A percentile compares a stretch with the other conserved stretches of the same genome.
phyloP scores from a whole-genome alignment of 192 early-diverging fungal species.

The Coemansia sp. region DNA sequence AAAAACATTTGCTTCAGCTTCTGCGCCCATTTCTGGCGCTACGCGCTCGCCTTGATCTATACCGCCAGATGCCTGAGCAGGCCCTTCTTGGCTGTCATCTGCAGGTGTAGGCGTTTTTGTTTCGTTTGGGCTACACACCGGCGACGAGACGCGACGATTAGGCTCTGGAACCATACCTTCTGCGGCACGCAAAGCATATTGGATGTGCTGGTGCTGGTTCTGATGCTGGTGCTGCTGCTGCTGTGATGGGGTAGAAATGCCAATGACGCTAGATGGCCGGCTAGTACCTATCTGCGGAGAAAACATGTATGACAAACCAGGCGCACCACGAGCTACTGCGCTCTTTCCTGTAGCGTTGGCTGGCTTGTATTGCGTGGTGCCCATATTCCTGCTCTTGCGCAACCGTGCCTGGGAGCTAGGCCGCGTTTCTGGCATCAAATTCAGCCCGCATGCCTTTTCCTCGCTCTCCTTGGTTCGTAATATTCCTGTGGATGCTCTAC shows the following conservation, averaged over 20 bases:
- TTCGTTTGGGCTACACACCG: constrained; percentile 4
- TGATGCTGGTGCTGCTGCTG: constrained; percentile 3
- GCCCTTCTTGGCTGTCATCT: constrained; percentile 1
- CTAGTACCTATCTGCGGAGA: constrained; percentile 39
- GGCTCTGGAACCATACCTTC: neutral
- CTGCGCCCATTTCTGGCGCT: neutral
- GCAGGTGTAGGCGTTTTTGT: constrained; percentile 5
- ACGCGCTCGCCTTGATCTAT: neutral
- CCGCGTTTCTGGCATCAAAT: constrained; percentile 15
- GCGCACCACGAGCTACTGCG: constrained; percentile 47
- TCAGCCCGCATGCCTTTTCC: constrained; percentile 24
- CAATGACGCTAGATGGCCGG: constrained; percentile 46
- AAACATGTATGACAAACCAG: constrained; percentile 56
- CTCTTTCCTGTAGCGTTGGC: constrained; percentile 23
- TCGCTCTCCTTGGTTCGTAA: constrained; percentile 2
- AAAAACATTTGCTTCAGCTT: neutral
- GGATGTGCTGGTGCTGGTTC: constrained; percentile 8
- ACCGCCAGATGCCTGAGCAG: neutral
- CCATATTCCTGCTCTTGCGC: constrained; percentile 24
- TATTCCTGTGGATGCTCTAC: constrained; percentile 22
- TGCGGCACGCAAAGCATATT: neutral
- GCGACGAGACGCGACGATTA: neutral
- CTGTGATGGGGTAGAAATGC: constrained; percentile 18
- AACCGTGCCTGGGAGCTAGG: constrained; percentile 26
- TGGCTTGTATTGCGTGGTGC: constrained; percentile 48